Evolutionary conservation across 768 basidiomycete species (phyloP), one percentile per base, ranked within the genome.

Genomic region (Termitomyces bulborhizus): DNA sequence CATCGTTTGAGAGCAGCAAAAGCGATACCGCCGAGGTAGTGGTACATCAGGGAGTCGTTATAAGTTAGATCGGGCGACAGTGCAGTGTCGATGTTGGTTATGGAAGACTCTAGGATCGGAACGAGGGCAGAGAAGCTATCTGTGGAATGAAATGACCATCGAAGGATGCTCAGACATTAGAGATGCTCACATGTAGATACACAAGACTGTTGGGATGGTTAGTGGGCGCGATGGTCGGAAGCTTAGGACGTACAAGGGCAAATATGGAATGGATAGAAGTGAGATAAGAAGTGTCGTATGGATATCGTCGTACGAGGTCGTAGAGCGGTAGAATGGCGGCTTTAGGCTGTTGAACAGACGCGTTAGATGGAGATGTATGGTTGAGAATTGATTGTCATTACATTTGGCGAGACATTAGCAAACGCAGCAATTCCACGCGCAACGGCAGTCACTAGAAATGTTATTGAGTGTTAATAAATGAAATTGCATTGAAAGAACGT

Each of bases 1-100:
- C 86, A 93, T 16, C 74, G 73, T 61, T 84, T 83, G 42, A 90
- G 73, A 0, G 82, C 82, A 0, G 80, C 79, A 1, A 86, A 74
- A 0, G 78, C 79, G n/a, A 89, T 73, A 1, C 90, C 93, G 3
- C 86, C 91, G 2, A 82, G 73, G 67, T 93, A 93, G 73, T 94
- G 90, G 65, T 93, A 93, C n/a, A 80, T 70, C 24, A 96, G 76
- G 62, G 87, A 87, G 67, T 94, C 93, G 59, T 80, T 84, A 70
- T 91, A 93, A 32, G 68, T 70, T 52, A 95, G 71, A 57, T 91
- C 88, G 2, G 81, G 82, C n/a, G 80, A 66, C 0, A 66, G 58
- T 2, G 71, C 76, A 32, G 56, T 56, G 65, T 86, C 84, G 54
- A 93, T 77, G 42, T 80, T 74, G 12, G 82, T 82, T 59, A 93